Evolutionary conservation across 805 yeast genomes (phyloP).

Genomic region (Cyberlindnera nakhonratchasimensis): DNA sequence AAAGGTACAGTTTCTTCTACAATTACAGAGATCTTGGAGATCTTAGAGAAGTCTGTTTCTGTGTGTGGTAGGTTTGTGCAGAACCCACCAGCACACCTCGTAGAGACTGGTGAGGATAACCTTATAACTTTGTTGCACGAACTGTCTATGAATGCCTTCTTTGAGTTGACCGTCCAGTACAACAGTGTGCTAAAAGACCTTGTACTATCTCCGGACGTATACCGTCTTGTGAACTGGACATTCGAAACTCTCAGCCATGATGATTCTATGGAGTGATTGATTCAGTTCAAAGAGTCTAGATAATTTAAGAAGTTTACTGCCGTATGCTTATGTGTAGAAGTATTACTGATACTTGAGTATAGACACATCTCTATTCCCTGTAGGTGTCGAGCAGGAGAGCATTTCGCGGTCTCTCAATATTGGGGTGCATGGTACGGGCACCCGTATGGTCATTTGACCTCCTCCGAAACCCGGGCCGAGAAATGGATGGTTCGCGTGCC

Average conservation of each 20-base stretch:
- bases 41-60: conserved; percentile 59
- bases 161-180: conserved; percentile 60
- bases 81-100: conserved; percentile 27
- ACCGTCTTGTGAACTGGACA: conserved; percentile 69
- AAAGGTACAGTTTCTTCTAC: conserved; percentile 49
- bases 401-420: too few species aligned
- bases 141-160: conserved; percentile 59
- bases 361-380: too few species aligned
- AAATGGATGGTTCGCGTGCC: conserved; percentile 5
- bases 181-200: conserved; percentile 63
- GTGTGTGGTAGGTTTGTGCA: conserved; percentile 46
- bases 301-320: too few species aligned
- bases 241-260: conserved; percentile 60
- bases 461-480: conserved; percentile 17
- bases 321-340: too few species aligned
- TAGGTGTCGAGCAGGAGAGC: too few species aligned
- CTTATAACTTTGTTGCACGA: conserved; percentile 57
- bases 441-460: conserved; percentile 9
- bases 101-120: conserved; percentile 33
- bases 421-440: conserved; percentile 1
- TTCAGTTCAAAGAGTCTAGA: neutral
- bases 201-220: conserved; percentile 57
- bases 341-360: too few species aligned
- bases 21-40: conserved; percentile 55
- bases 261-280: conserved; percentile 14